phyloP scores from a whole-genome alignment of 2,329 filamentous ascomycete genomes.

The Knufia petricola region DNA sequence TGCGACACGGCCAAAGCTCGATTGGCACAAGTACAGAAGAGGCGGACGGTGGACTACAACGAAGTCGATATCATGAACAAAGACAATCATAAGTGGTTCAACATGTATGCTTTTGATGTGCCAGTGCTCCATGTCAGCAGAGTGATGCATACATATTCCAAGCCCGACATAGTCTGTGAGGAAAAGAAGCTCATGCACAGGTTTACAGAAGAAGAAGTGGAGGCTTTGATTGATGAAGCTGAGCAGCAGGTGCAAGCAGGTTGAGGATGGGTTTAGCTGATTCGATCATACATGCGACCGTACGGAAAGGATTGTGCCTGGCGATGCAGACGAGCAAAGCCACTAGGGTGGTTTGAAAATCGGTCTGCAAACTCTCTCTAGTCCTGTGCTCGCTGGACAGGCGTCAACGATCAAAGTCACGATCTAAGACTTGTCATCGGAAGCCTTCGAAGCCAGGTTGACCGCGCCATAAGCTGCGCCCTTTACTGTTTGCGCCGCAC shows the following conservation, averaged over 20 bases:
- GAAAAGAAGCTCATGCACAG: conserved; percentile 54
- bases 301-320: conserved; percentile 11
- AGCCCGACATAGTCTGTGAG: conserved; percentile 34
- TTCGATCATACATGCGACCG: conserved; percentile 5
- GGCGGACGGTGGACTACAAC: conserved; percentile 45
- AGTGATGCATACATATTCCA: conserved; percentile 23
- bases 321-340: background rate
- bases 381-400: too few relatives aligned
- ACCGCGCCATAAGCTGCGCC: conserved; percentile 20
- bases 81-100: conserved; percentile 47
- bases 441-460: conserved; percentile 13
- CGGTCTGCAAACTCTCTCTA: too few relatives aligned
- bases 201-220: conserved; percentile 49
- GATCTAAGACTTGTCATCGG: conserved; percentile 13
- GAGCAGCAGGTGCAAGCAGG: conserved; percentile 19
- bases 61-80: conserved; percentile 52
- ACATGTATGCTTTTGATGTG: conserved; percentile 54
- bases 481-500: conserved; percentile 20
- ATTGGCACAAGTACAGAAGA: conserved; percentile 44
- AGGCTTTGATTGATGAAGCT: conserved; percentile 44
- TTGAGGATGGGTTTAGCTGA: conserved; percentile 4
- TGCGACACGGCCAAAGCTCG: conserved; percentile 53
- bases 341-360: too few relatives aligned
- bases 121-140: conserved; percentile 53
- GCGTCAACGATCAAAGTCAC: background rate